These are phyloP conservation scores for Rhynchospora pubera DNA, from an alignment of 176 grass and related monocot species.

Conservation along the genomic window DNA sequence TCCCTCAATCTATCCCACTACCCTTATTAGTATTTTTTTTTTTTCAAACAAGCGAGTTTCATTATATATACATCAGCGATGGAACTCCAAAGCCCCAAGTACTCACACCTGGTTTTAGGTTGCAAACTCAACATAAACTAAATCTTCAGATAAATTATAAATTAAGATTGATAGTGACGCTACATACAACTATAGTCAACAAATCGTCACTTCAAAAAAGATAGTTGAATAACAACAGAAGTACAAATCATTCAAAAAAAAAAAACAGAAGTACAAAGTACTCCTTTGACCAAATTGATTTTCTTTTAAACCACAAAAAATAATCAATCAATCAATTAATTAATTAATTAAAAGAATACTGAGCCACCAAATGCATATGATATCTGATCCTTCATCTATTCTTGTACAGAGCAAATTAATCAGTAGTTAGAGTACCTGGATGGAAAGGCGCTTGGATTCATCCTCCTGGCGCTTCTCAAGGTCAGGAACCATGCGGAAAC, in stretches of 20 bases:
- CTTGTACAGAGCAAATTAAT: not conserved
- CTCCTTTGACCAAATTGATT: not conserved
- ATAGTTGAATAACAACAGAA: not conserved
- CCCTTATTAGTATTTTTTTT: no score
- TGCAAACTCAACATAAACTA: not conserved
- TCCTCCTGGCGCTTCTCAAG: conserved; percentile 47
- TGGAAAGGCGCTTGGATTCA: conserved; percentile 34
- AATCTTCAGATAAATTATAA: not conserved
- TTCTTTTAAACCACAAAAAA: not conserved
- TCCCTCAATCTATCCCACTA: no score
- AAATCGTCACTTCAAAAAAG: not conserved
- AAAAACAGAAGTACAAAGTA: no score
- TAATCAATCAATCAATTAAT: not conserved
- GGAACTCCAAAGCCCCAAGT: not conserved
- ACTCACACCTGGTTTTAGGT: not conserved
- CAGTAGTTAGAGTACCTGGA: conserved; percentile 27
- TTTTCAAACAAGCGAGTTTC: no score
- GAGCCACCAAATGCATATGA: not conserved
- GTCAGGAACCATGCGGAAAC: conserved; percentile 77
- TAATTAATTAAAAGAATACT: no score
- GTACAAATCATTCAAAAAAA: no score
- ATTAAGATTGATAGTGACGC: not conserved
- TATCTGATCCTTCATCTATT: not conserved
- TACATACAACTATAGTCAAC: not conserved
- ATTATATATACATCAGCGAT: not conserved